These are phyloP conservation scores for Teunomyces atbi DNA, from an alignment of 805 yeast species.

Conservation along the genomic window DNA sequence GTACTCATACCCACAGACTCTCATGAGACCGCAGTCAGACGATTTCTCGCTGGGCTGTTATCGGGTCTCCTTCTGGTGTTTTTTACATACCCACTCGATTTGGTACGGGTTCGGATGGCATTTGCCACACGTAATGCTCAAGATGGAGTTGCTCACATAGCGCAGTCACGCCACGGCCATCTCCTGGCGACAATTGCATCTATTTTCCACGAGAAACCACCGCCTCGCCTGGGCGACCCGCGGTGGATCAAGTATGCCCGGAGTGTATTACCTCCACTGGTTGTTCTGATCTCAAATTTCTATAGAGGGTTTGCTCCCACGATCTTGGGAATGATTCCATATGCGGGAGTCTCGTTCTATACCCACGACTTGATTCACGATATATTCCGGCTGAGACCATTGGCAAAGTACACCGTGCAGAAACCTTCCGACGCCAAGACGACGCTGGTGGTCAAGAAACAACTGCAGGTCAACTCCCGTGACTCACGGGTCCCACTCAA, in stretches of 20 bases:
- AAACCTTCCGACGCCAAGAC: slow-evolving; percentile 2
- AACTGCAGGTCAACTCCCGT: slow-evolving; percentile 27
- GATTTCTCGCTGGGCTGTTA: slow-evolving; percentile 84
- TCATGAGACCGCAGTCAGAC: slow-evolving; percentile 76
- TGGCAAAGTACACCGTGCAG: slow-evolving; percentile 54
- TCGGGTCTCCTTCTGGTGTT: slow-evolving; percentile 87
- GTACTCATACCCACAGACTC: slow-evolving; percentile 70
- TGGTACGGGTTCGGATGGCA: slow-evolving; percentile 88
- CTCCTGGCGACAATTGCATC: slow-evolving; percentile 29
- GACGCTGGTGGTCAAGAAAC: slow-evolving; percentile 8
- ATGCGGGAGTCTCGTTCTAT: slow-evolving; percentile 96
- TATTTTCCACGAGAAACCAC: slow-evolving; percentile 38
- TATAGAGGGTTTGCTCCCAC: slow-evolving; percentile 96
- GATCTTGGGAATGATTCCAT: slow-evolving; percentile 92
- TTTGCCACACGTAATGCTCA: slow-evolving; percentile 59
- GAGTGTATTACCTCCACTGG: slow-evolving; percentile 26
- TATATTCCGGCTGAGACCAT: slow-evolving; percentile 59
- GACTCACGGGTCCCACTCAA: slow-evolving; percentile 62
- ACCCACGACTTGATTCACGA: slow-evolving; percentile 93
- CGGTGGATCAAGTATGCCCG: slow-evolving; percentile 36
- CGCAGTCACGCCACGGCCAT: slow-evolving; percentile 19
- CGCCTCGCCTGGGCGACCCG: slow-evolving; percentile 32
- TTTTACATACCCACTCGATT: slow-evolving; percentile 87
- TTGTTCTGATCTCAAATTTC: slow-evolving; percentile 58
- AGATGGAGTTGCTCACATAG: background rate